phyloP scores from a whole-genome alignment of 208 protist genomes.

The Trypanosoma lewisi region DNA sequence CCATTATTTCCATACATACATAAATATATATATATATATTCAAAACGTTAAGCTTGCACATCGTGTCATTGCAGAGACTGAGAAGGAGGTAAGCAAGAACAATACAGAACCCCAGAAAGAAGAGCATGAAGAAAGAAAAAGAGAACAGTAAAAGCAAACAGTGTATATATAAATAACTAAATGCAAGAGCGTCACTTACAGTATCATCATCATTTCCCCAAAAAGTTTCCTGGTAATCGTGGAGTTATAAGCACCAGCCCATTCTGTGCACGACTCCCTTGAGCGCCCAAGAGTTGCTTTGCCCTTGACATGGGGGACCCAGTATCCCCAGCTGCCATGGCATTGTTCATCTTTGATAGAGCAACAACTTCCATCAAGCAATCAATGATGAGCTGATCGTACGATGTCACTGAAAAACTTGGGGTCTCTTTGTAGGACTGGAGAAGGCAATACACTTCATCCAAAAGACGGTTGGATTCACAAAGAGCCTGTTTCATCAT shows the following conservation, averaged over 20 bases:
- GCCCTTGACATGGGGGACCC: neutral
- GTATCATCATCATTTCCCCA: too few relatives aligned
- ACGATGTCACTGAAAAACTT: slow-evolving; percentile 21
- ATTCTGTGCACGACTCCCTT: neutral
- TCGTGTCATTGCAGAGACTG: too few relatives aligned
- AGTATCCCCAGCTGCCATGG: neutral
- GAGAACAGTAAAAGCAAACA: too few relatives aligned
- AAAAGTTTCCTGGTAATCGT: too few relatives aligned
- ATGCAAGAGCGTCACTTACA: too few relatives aligned
- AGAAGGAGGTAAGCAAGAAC: too few relatives aligned
- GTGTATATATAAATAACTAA: too few relatives aligned
- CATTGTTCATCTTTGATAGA: slow-evolving; percentile 18
- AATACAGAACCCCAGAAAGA: too few relatives aligned
- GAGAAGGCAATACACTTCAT: slow-evolving; percentile 11
- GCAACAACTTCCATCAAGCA: slow-evolving; percentile 13
- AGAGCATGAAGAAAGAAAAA: too few relatives aligned
- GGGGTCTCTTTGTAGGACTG: slow-evolving; percentile 22
- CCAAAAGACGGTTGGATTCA: slow-evolving; percentile 13
- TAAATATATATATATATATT: neutral
- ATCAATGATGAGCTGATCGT: slow-evolving; percentile 18
- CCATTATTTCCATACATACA: neutral
- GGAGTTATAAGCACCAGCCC: too few relatives aligned
- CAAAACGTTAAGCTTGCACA: neutral
- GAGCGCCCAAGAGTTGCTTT: neutral
- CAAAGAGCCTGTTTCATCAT: slow-evolving; percentile 1